A percentile compares a stretch with the other conserved stretches of the same genome.
phyloP scores from a whole-genome alignment of 495 filamentous ascomycete species.

The Collariella sp. region DNA sequence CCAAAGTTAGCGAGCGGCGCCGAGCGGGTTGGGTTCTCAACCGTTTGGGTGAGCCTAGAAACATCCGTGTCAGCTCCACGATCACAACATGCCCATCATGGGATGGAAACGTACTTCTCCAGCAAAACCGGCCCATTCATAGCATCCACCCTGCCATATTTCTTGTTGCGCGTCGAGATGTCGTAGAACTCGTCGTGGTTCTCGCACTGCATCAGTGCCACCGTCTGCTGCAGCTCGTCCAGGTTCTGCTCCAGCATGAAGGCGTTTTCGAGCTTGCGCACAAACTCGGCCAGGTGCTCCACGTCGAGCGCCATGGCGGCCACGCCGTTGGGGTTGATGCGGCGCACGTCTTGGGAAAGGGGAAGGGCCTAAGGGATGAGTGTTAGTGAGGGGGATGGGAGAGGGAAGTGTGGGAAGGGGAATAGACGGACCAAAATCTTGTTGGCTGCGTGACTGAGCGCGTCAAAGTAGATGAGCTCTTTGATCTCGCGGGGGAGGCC shows the following conservation, averaged over 20 bases:
- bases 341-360: conserved; percentile 65
- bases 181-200: conserved; percentile 95
- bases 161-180: conserved; percentile 72
- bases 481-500: conserved; percentile 91
- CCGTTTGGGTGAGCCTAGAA: conserved; percentile 45
- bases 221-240: conserved; percentile 88
- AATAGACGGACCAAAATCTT: conserved; percentile 60
- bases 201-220: conserved; percentile 72
- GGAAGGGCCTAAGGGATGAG: conserved; percentile 55
- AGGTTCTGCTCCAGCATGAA: conserved; percentile 75
- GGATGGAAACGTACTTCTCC: conserved; percentile 58
- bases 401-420: background rate
- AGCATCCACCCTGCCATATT: conserved; percentile 87
- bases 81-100: background rate
- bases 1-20: conserved; percentile 58
- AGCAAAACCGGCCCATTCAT: conserved; percentile 75
- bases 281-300: conserved; percentile 72
- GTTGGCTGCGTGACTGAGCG: conserved; percentile 78
- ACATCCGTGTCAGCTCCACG: conserved; percentile 34
- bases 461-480: conserved; percentile 95
- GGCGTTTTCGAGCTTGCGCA: conserved; percentile 66
- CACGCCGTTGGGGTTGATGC: conserved; percentile 82
- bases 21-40: conserved; percentile 48
- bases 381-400: conserved; percentile 2
- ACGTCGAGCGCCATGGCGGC: conserved; percentile 74